phyloP scores from a whole-genome alignment of 441 rosid species.

The Populus hybrid region DNA sequence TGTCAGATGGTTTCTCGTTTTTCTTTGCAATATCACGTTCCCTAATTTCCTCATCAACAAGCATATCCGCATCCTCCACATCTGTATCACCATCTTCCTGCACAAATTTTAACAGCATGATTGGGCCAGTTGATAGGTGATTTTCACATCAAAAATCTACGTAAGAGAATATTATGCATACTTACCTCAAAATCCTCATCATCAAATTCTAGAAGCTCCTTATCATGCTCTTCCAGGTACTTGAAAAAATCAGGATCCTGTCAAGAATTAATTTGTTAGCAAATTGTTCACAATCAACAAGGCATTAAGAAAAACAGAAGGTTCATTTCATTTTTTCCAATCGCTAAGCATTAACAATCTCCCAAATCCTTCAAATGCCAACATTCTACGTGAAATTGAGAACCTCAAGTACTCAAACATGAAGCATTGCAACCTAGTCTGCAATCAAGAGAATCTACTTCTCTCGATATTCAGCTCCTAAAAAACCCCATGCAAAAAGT shows the following conservation, averaged over 20 bases:
- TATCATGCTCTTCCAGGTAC: conserved; percentile 70
- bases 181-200: conserved; percentile 69
- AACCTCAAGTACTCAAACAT: neutral
- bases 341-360: neutral
- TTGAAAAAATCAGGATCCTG: conserved; percentile 87
- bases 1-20: conserved; percentile 42
- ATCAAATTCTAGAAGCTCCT: conserved; percentile 70
- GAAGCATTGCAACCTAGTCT: neutral
- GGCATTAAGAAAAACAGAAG: neutral
- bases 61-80: conserved; percentile 39
- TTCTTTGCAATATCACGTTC: conserved; percentile 28
- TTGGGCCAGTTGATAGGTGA: neutral
- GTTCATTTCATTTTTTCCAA: neutral
- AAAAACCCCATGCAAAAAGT: neutral
- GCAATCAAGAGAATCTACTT: neutral
- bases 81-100: conserved; percentile 66
- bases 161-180: conserved; percentile 9
- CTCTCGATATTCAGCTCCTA: neutral
- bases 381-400: neutral
- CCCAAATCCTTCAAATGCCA: neutral
- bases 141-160: conserved; percentile 1
- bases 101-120: conserved; percentile 15
- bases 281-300: neutral
- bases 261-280: conserved; percentile 3
- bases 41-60: conserved; percentile 30